A percentile compares a stretch with the other conserved stretches of the same genome.
Evolutionary conservation across 352 stramenopile genomes (phyloP).

Genomic region (Ophiocytium majus): DNA sequence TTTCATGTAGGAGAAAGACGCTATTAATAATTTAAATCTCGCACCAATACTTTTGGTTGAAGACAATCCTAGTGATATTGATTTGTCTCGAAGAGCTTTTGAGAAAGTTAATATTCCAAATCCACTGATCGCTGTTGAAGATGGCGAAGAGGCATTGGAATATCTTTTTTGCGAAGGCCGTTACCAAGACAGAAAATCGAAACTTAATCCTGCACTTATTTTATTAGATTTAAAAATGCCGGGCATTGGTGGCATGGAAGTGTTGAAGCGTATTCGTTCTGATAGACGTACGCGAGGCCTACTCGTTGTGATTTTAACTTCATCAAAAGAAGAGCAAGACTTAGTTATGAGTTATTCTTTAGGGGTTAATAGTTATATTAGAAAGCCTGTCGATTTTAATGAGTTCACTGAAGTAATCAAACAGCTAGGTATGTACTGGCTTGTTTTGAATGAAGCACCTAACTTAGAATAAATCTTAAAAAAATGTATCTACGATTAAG

Average conservation of each 20-base stretch:
- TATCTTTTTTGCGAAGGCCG: neutral
- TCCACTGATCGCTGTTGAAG: neutral
- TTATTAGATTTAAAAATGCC: neutral
- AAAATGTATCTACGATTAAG: too few species aligned
- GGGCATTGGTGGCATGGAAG: neutral
- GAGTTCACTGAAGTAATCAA: neutral
- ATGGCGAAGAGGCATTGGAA: neutral
- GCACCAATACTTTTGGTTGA: neutral
- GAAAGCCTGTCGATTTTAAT: neutral
- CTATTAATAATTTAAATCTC: too few species aligned
- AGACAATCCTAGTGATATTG: conserved; percentile 1
- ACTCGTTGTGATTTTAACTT: neutral
- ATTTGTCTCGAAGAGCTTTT: neutral
- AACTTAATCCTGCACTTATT: neutral
- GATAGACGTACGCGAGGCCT: neutral
- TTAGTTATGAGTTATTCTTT: neutral
- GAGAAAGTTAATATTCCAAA: conserved; percentile 1
- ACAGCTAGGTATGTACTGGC: neutral
- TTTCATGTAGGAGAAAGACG: too few species aligned
- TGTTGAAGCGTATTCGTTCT: neutral
- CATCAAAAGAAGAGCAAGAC: neutral
- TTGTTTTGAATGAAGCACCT: neutral
- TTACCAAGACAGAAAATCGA: neutral
- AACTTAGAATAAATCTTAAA: too few species aligned
- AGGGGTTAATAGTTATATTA: neutral